Base-by-base conservation (phyloP, 2,329 filamentous ascomycete genomes). In the Ceratocystis variospora region DNA sequence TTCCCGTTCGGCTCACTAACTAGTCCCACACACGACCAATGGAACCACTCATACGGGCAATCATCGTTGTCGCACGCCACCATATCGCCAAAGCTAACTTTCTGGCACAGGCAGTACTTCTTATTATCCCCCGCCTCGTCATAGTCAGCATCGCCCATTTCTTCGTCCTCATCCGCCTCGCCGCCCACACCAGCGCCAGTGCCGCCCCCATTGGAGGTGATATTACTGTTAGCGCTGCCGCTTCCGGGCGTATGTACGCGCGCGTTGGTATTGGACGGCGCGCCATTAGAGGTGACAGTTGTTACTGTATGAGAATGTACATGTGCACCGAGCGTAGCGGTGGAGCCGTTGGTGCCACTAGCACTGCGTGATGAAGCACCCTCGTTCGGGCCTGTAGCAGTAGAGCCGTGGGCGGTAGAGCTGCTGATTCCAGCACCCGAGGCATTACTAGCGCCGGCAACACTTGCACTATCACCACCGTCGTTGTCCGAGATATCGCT, bases 31-130 rank as follows among this genome's bases (percentile, higher is more conserved):
- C 85, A 88, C 55, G 79, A 85, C 87, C 89, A 94, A 76, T 94
- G 89, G 74, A 94, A 94, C 89, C 89, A 94, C 76, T 94, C 89
- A 72, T 84, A 89, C 61, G 86, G 85, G 75, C 89, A 94, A 70
- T 86, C 81, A 67, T 88, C 85, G 74, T 93, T 93, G 77, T 94
- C 89, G 77, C 89, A 94, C 37, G 88, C 89, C 69, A 94, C 89
- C 89, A 94, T 94, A 72, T 93, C 87, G 68, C 89, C 89, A 72
- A 89, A 91, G 75, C 87, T 90, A 70, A 92, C 87, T 71, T 88
- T 88, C 74, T 92, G 87, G 75, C 89, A 94, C 37, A 87, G 80
- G 76, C 89, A 94, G 76, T 94, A 94, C 74, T 90, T 89, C 73
- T 88, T 87, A 75, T 91, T 88, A 69, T 87, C 86, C 65, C 85